phyloP scores from a whole-genome alignment of 805 yeast genomes.

The Ogataea wickerhamii region DNA sequence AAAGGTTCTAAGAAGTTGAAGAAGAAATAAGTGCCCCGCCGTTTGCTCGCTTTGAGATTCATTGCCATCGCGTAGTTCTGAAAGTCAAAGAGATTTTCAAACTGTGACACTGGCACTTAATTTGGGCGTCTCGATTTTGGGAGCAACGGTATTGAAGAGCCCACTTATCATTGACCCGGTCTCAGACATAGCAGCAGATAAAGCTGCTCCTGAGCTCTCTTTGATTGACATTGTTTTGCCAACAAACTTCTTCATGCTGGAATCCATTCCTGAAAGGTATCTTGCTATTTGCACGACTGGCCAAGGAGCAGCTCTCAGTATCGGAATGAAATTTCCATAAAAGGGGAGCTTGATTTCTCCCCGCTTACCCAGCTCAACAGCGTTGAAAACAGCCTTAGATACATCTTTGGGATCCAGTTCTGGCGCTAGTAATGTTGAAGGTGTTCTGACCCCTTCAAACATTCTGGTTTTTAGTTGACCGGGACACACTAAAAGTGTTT shows the following conservation, averaged over 20 bases:
- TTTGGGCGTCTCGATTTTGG: slow-evolving; percentile 8
- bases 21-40: slow-evolving; percentile 7
- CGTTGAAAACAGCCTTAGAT: slow-evolving; percentile 53
- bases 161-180: slow-evolving; percentile 22
- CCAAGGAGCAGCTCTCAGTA: slow-evolving; percentile 70
- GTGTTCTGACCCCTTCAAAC: slow-evolving; percentile 73
- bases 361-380: slow-evolving; percentile 56
- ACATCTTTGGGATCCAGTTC: slow-evolving; percentile 66
- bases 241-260: slow-evolving; percentile 33
- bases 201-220: slow-evolving; percentile 15
- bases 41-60: not conserved
- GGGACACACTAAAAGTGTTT: slow-evolving; percentile 76
- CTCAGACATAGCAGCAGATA: slow-evolving; percentile 18
- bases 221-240: slow-evolving; percentile 20
- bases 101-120: slow-evolving; percentile 1
- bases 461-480: slow-evolving; percentile 78
- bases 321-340: slow-evolving; percentile 72
- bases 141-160: slow-evolving; percentile 9
- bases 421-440: slow-evolving; percentile 76
- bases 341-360: slow-evolving; percentile 73
- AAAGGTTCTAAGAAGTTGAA: slow-evolving; percentile 12
- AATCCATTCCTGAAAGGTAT: slow-evolving; percentile 65
- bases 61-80: too few relatives aligned
- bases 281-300: slow-evolving; percentile 57
- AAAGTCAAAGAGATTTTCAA: not conserved